Evolutionary conservation across 768 basidiomycete species (phyloP).

Genomic region (Leccinum imitatum): DNA sequence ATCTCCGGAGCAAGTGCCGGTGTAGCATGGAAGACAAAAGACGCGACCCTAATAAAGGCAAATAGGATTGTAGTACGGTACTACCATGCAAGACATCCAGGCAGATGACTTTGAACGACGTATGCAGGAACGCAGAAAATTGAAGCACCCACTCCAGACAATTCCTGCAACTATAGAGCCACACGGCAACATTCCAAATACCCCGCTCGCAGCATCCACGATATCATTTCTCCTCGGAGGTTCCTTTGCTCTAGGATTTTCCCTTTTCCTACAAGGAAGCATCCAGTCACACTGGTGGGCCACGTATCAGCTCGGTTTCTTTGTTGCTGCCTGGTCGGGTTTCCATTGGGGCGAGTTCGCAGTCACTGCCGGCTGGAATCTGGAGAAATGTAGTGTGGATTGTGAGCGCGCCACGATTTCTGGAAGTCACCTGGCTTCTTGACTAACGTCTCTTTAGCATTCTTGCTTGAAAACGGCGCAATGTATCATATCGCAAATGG

Average conservation of each 20-base stretch:
- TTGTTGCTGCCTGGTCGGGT: conserved; percentile 74
- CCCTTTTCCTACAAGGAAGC: conserved; percentile 50
- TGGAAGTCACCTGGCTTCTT: conserved; percentile 3
- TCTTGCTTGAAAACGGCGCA: conserved; percentile 85
- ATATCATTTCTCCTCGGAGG: conserved; percentile 88
- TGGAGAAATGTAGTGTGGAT: conserved; percentile 87
- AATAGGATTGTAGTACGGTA: neutral
- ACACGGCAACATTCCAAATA: conserved; percentile 78
- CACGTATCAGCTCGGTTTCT: conserved; percentile 79
- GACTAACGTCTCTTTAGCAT: conserved; percentile 53
- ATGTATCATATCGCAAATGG: conserved; percentile 85
- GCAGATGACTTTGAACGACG: conserved; percentile 42
- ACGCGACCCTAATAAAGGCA: conserved; percentile 19
- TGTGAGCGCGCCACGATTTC: conserved; percentile 55
- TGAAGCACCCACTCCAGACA: conserved; percentile 50
- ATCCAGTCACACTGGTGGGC: conserved; percentile 54
- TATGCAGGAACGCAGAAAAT: conserved; percentile 40
- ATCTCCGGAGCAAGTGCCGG: conserved; percentile 11
- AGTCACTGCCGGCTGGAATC: conserved; percentile 94
- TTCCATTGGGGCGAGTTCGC: conserved; percentile 97
- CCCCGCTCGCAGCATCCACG: conserved; percentile 72
- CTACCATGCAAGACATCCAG: conserved; percentile 33
- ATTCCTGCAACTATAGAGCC: conserved; percentile 41
- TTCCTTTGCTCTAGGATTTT: conserved; percentile 57
- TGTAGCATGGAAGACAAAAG: conserved; percentile 20